Percentiles rank a stretch among this genome's conserved stretches.
phyloP scores from a whole-genome alignment of 352 stramenopile species.

The Phytophthora melonis region DNA sequence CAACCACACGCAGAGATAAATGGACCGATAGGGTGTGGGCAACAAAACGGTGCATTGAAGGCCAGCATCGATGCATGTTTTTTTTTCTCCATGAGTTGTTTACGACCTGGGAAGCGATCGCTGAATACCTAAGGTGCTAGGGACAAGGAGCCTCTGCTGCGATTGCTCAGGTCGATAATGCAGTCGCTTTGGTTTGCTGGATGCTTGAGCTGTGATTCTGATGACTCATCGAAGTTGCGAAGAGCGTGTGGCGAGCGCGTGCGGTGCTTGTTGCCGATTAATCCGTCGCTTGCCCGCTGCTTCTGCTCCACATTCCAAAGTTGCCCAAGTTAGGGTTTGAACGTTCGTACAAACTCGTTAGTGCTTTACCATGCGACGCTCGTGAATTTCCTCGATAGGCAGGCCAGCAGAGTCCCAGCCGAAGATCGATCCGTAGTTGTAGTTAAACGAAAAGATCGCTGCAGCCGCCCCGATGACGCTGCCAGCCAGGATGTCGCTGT shows the following conservation, averaged over 20 bases:
- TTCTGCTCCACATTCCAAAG: conserved; percentile 2
- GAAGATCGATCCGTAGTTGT: conserved; percentile 70
- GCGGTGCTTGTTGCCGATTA: conserved; percentile 10
- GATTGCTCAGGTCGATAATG: conserved; percentile 9
- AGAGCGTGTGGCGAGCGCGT: conserved; percentile 47
- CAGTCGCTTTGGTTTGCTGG: neutral
- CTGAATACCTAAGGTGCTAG: neutral
- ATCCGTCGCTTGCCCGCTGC: neutral
- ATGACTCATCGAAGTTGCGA: conserved; percentile 51
- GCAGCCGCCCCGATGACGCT: conserved; percentile 52
- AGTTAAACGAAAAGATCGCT: conserved; percentile 48
- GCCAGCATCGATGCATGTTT: too few species aligned
- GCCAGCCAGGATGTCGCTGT: conserved; percentile 66
- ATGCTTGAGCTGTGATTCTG: conserved; percentile 29
- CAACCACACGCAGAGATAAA: conserved; percentile 35
- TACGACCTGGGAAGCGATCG: too few species aligned
- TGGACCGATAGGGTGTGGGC: too few species aligned
- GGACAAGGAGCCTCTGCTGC: conserved; percentile 6
- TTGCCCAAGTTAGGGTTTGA: neutral
- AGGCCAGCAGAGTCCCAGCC: conserved; percentile 53
- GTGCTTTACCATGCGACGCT: conserved; percentile 35
- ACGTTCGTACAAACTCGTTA: neutral
- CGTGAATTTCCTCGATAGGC: conserved; percentile 47
- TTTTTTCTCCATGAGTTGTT: too few species aligned
- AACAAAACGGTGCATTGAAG: too few species aligned